phyloP scores from a whole-genome alignment of 495 filamentous ascomycete genomes.

The Neurospora africana region DNA sequence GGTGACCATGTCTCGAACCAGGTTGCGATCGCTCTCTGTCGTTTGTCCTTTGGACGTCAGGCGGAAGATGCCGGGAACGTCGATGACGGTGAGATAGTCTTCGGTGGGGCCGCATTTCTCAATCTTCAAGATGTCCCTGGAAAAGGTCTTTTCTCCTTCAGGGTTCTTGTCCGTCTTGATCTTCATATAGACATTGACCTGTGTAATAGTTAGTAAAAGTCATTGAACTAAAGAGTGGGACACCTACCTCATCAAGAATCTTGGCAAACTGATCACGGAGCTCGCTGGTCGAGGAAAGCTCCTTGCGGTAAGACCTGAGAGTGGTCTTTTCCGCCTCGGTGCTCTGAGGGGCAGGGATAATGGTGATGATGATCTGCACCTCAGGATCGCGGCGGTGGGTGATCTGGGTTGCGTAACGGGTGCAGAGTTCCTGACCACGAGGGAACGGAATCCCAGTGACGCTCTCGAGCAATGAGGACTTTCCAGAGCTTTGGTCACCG shows the following conservation, averaged over 20 bases:
- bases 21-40: slow-evolving; percentile 33
- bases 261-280: slow-evolving; percentile 11
- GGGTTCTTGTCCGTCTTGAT: slow-evolving; percentile 16
- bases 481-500: slow-evolving; percentile 40
- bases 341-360: slow-evolving; percentile 31
- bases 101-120: slow-evolving; percentile 45
- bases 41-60: slow-evolving; percentile 38
- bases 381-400: slow-evolving; percentile 25
- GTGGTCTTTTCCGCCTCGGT: slow-evolving; percentile 6
- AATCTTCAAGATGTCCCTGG: slow-evolving; percentile 42
- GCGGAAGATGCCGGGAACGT: slow-evolving; percentile 57
- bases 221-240: neutral
- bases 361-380: slow-evolving; percentile 23
- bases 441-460: slow-evolving; percentile 40
- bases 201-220: neutral
- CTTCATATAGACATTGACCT: slow-evolving; percentile 30
- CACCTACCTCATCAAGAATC: slow-evolving; percentile 17
- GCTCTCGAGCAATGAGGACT: slow-evolving; percentile 38
- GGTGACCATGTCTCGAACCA: slow-evolving; percentile 45
- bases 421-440: slow-evolving; percentile 35
- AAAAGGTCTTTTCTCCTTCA: slow-evolving; percentile 26
- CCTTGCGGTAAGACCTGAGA: slow-evolving; percentile 9
- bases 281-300: slow-evolving; percentile 3
- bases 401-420: slow-evolving; percentile 47
- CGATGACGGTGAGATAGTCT: slow-evolving; percentile 50